Conservation (phyloP, 1,284 basidiomycete species). For the Ustilago cynodontis region DNA sequence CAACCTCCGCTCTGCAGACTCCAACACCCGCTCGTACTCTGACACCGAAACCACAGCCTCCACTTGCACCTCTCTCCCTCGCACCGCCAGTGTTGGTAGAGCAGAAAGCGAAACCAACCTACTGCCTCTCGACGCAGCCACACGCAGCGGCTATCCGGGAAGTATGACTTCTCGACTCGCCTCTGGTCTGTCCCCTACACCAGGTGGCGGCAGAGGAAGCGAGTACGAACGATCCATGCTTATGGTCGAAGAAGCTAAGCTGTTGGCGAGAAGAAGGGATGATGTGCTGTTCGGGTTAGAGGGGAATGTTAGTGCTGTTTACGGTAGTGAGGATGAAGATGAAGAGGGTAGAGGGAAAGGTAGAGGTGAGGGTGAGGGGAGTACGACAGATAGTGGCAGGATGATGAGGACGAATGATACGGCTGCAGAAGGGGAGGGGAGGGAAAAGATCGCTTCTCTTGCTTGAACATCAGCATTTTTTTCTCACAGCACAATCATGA, state of each 20-base stretch:
- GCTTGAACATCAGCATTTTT: not conserved
- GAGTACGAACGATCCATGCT: conserved; percentile 62
- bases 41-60: conserved; percentile 24
- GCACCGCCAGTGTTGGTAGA: not conserved
- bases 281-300: conserved; percentile 57
- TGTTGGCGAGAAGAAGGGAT: conserved; percentile 67
- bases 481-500: too few species aligned
- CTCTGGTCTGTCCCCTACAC: not conserved
- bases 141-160: conserved; percentile 13
- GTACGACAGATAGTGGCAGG: not conserved
- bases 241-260: conserved; percentile 62
- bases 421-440: not conserved
- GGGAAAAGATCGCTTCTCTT: not conserved
- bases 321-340: conserved; percentile 28
- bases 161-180: not conserved
- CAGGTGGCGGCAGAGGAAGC: not conserved
- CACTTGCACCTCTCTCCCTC: not conserved
- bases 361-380: not conserved
- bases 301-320: conserved; percentile 17
- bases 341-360: not conserved
- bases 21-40: conserved; percentile 18
- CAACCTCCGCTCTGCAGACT: conserved; percentile 1
- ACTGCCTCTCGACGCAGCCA: conserved; percentile 6
- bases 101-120: conserved; percentile 39
- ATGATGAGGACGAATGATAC: not conserved